Evolutionary conservation across 176 grass and related monocot genomes (phyloP), one percentile per base, ranked within the genome.

Genomic region (Alloteropsis semialata): DNA sequence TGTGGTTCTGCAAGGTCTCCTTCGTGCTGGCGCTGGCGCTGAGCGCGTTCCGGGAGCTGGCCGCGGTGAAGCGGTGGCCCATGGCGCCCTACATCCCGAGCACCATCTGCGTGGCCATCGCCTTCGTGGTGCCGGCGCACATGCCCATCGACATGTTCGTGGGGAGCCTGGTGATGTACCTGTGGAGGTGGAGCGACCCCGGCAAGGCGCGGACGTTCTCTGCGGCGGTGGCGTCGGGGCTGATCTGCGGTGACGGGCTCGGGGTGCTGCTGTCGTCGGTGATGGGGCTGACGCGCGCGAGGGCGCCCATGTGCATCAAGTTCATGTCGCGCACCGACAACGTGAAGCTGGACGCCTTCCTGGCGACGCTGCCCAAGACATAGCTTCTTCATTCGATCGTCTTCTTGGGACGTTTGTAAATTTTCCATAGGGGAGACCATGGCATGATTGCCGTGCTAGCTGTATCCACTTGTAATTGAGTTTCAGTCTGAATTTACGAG

Each of bases 81-180:
- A 2, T 43, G 54, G 82, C 61, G 1, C 63, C 2, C 5, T 91
- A 91, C 58, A 81, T 91, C 25, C 89, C 89, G 1, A 84, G 90
- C 72, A 87, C 80, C 9, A 57, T 89, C 48, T 86, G 83, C 29
- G 74, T 94, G 56, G 89, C 86, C n/a, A 67, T 89, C 19, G 83
- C 92, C 0, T 86, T 94, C 72, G 81, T 89, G 12, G 32, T 91
- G 74, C 83, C 80, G 5, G 76, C 83, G 1, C 74, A 50, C 57
- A 69, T 94, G 65, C 64, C 92, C 4, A 75, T 91, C 22, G 89
- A 85, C 69, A 94, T 94, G 89, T 89, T 87, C 54, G 6, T 94
- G 0, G 89, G 86, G 9, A 87, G 86, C 80, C 36, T 89, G 55
- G 70, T 75, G 9, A 21, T 84, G 69, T 87, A 36, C 25, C 11